Evolutionary conservation across 768 basidiomycete species (phyloP), one percentile per base, ranked within the genome.

Genomic region (Baorangia bicolor): DNA sequence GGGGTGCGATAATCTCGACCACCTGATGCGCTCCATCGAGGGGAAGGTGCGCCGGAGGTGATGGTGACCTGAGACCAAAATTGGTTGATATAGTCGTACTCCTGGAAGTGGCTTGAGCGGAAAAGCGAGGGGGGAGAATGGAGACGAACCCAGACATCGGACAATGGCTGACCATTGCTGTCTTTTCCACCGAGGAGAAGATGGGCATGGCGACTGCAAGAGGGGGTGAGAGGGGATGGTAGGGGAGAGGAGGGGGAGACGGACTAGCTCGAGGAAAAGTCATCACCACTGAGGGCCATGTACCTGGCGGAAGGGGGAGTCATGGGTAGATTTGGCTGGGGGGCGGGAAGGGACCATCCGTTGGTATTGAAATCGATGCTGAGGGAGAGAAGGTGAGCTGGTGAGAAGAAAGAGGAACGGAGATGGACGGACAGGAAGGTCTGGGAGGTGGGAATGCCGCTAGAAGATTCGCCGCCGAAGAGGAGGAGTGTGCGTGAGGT

Each of bases 201-300:
- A 66, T 92, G 88, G 25, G 84, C 87, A 52, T 81, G 80, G 38
- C 91, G 90, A 67, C 89, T 91, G 59, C 35, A 58, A 38, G 56
- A 49, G 37, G 51, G n/a, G 38, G 43, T 70, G 53, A 57, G 69
- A 35, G 39, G 7, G 18, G 18, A 51, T 49, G 56, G 57, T 49
- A 64, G 54, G 61, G 55, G 34, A 41, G 40, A 55, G 43, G 34
- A 33, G 18, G 0, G 43, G 48, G 28, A 28, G 38, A 80, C 88
- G 61, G 54, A 90, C 90, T 92, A 88, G 87, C 86, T 92, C 12
- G 89, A 88, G 42, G 89, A 90, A 59, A 81, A 81, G 74, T 92
- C 91, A 21, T 75, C 73, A 6, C 88, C 91, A 40, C 80, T 74
- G 38, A 90, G 64, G 28, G 86, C 83, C 38, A 81, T 80, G 70